Evolutionary conservation across 2,329 filamentous ascomycete species (phyloP), one percentile per base, ranked within the genome.

Genomic region (Pseudogymnoascus pannorum): DNA sequence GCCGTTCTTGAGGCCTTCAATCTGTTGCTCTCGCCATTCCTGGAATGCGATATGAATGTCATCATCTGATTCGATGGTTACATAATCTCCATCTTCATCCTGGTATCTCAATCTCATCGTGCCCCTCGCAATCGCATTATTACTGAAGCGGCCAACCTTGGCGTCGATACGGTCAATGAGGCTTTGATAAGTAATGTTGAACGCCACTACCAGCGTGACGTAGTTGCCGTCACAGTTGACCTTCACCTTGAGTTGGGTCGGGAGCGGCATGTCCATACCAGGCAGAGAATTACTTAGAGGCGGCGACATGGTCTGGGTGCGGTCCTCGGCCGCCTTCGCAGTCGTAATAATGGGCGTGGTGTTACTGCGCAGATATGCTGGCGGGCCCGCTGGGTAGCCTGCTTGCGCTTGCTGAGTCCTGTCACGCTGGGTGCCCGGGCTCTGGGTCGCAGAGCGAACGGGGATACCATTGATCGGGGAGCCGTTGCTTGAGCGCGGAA

Each of bases 41-140:
- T 92, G 87, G 71, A 99, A 96, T 4, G 94, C 94, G 68, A 94
- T 92, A 70, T 95, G 91, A 44, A 99, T 94, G 67, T 97, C 94
- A 69, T 99, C 94, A 70, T 99, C 94, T 64, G 89, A 93, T 72
- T 94, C 89, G 60, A 99, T 97, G 59, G 88, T 92, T 64, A 99
- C 90, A 71, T 88, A 93, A 70, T 97, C 94, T 57, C 90, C 90
- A 67, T 99, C 94, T 70, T 92, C 89, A 71, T 99, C 94, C 59
- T 87, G 84, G 74, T 97, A 99, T 64, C 92, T 89, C 61, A 99
- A 78, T 75, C 92, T 91, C 68, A 97, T 85, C 66, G 88, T 87
- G 64, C 91, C 89, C 70, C 85, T 88, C 68, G 87, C 87, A 70
- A 97, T 92, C 60, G 89, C 92, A 71, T 90, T 89, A 68, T 83